These are phyloP conservation scores for Symbiodinium natans DNA, from an alignment of 73 alveolate genomes.

Conservation along the genomic window DNA sequence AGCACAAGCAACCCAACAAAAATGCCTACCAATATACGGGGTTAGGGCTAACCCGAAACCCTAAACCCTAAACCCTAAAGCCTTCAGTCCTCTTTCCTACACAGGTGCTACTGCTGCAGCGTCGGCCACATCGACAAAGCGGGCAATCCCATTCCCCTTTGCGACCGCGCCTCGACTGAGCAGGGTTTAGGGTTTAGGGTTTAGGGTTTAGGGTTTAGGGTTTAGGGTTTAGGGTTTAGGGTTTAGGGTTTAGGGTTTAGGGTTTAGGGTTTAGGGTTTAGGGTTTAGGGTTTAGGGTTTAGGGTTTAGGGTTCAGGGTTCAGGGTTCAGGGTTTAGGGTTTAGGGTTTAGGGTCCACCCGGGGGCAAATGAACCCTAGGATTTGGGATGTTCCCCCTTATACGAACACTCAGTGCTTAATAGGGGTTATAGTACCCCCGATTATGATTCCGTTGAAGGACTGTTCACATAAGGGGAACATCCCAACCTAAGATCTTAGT, in stretches of 20 bases:
- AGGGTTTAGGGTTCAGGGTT: neutral
- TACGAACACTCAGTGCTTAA: neutral
- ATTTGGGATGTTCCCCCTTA: neutral
- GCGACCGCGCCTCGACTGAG: neutral
- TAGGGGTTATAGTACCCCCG: no score
- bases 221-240: neutral
- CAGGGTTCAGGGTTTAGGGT: neutral
- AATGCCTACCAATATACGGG: no score
- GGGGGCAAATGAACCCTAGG: neutral
- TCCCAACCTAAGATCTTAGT: neutral
- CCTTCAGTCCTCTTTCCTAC: neutral
- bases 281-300: neutral
- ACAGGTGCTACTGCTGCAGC: constrained; percentile 10
- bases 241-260: neutral
- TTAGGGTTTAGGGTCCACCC: neutral
- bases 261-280: neutral
- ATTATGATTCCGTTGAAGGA: no score
- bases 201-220: neutral
- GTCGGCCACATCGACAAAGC: neutral
- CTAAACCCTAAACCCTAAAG: neutral
- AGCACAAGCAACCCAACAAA: no score
- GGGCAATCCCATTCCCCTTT: neutral
- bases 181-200: neutral
- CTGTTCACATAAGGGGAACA: no score
- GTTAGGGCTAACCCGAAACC: no score